A percentile compares a stretch with the other conserved stretches of the same genome.
phyloP scores from a whole-genome alignment of 208 protist species.

The Leishmania guyanensis region DNA sequence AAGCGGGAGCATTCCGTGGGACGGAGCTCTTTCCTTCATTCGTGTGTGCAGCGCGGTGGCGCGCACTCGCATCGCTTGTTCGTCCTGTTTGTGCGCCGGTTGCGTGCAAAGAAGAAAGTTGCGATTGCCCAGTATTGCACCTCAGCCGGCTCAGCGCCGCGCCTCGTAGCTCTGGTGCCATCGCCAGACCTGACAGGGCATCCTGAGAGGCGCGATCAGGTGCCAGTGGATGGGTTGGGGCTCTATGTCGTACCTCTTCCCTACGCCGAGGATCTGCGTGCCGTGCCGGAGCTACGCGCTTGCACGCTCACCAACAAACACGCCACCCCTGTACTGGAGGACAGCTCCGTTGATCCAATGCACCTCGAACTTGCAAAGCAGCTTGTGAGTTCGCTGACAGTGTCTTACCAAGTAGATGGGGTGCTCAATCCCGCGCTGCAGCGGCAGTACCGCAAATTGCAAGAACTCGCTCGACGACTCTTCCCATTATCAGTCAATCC shows the following conservation, averaged over 20 bases:
- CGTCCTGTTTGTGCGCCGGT: slow-evolving; percentile 55
- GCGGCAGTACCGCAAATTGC: slow-evolving; percentile 50
- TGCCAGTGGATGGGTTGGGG: slow-evolving; percentile 66
- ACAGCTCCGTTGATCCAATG: slow-evolving; percentile 12
- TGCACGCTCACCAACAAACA: slow-evolving; percentile 3
- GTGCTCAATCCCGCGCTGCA: slow-evolving; percentile 84
- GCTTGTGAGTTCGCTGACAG: slow-evolving; percentile 57
- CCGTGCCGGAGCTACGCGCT: slow-evolving; percentile 31
- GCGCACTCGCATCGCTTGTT: slow-evolving; percentile 62
- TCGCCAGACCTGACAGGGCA: slow-evolving; percentile 30
- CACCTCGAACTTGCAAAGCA: slow-evolving; percentile 44
- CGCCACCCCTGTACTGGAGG: slow-evolving; percentile 10
- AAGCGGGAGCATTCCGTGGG: slow-evolving; percentile 51
- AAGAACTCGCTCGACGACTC: slow-evolving; percentile 44
- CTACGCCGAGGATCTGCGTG: slow-evolving; percentile 81
- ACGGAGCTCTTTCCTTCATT: slow-evolving; percentile 57
- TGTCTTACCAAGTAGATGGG: slow-evolving; percentile 53
- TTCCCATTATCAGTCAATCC: neutral
- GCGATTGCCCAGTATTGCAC: slow-evolving; percentile 73
- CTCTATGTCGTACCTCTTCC: slow-evolving; percentile 83
- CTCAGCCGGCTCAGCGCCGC: slow-evolving; percentile 35
- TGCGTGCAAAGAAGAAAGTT: slow-evolving; percentile 52
- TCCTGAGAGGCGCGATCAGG: slow-evolving; percentile 14
- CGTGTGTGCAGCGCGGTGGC: slow-evolving; percentile 45
- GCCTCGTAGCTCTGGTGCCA: slow-evolving; percentile 80